Evolutionary conservation across 495 filamentous ascomycete species (phyloP), one percentile per base, ranked within the genome.

Genomic region (Podospora conica): DNA sequence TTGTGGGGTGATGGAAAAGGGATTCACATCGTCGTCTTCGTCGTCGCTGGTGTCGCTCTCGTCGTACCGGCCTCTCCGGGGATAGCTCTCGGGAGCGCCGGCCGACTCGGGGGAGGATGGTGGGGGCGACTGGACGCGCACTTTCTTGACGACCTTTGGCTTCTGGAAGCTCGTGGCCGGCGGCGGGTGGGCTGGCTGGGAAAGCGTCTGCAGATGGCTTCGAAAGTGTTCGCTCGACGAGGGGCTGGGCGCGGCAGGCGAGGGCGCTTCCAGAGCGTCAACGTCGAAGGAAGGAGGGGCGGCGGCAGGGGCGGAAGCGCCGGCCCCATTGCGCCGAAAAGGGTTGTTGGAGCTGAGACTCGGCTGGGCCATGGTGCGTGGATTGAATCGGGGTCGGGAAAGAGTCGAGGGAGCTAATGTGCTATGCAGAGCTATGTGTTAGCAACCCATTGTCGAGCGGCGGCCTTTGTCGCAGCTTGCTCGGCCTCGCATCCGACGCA

Each of bases 71-170:
- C 66, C 68, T 11, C 65, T 70, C 3, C 77, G 68, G 9, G 76
- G 74, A 66, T 75, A 78, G 33, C 69, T 65, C 64, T 77, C 75
- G 62, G 72, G 66, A 28, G 53, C 64, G 25, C 70, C 76, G 21
- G 73, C 74, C 22, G 74, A 76, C 58, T 82, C 80, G 64, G 81
- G 82, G 15, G 79, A 81, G 11, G 78, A 79, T 1, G 84, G 82
- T 61, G 83, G 84, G 29, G 84, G 83, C 29, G 83, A 85, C 69
- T 85, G 82, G 2, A 86, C 82, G 60, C 83, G 80, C 25, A 86
- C 84, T 67, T 77, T 85, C 71, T 86, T 86, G 3, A 81, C 74
- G 4, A 81, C 72, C 68, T 84, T 83, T 53, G 73, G 68, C 59
- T 78, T 81, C 62, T 78, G 81, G 54, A 81, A 79, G 68, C 75